Conservation (phyloP, 176 grass and related monocot genomes). For the Areca catechu region DNA sequence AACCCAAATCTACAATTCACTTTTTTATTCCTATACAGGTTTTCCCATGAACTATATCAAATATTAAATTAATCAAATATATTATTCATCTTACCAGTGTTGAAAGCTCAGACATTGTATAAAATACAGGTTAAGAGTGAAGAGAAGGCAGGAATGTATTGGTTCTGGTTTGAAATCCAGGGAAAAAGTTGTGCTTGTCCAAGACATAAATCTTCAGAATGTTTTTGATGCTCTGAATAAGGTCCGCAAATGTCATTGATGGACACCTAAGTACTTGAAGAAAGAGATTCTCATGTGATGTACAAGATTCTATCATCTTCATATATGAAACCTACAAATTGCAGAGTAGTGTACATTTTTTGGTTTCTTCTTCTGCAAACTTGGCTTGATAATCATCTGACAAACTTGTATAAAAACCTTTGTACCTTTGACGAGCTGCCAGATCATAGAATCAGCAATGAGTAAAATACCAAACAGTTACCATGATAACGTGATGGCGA, state of each 20-base stretch:
- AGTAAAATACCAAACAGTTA: too few species aligned
- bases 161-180: constrained; percentile 88
- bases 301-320: too few species aligned
- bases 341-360: too few species aligned
- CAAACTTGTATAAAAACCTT: too few species aligned
- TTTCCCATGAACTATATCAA: neutral
- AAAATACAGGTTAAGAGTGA: constrained; percentile 57
- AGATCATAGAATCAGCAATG: too few species aligned
- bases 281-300: too few species aligned
- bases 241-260: constrained; percentile 40
- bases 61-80: neutral
- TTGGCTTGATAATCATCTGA: too few species aligned
- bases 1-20: too few species aligned
- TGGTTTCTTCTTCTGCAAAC: too few species aligned
- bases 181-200: constrained; percentile 79
- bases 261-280: neutral
- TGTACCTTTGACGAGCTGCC: too few species aligned
- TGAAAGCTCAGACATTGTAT: neutral
- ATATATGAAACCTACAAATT: too few species aligned
- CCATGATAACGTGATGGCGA: too few species aligned
- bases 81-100: neutral
- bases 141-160: constrained; percentile 79
- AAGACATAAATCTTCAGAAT: constrained; percentile 43
- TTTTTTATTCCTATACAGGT: neutral
- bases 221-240: constrained; percentile 75